Evolutionary conservation across 2,329 filamentous ascomycete species (phyloP), one percentile per base, ranked within the genome.

Genomic region (Fusarium compactum): DNA sequence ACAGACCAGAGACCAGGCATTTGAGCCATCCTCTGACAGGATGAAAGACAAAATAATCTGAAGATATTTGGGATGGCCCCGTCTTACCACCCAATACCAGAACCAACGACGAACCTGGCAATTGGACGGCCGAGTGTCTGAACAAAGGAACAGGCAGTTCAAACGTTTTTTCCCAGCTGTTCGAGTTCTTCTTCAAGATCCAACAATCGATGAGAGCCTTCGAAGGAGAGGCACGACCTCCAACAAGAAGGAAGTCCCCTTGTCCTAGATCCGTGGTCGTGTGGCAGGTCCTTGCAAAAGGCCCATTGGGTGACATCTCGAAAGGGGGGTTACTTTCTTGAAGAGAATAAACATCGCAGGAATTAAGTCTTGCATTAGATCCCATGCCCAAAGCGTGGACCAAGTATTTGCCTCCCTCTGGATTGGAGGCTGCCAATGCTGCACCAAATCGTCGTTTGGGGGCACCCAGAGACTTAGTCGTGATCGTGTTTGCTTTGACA

Each of bases 181-280:
- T 69, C 6, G 84, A 84, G 15, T 73, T 75, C 53, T 86, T 86
- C 55, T 86, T 84, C 68, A 91, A 88, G 3, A 94, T 72, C 93
- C 93, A 98, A 72, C 92, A 94, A 78, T 96, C 92, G 38, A 83
- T 83, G 44, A 93, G 82, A 3, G 89, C 89, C 30, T 85, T 86
- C 15, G 89, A 85, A 7, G 95, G 94, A 10, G 93, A 95, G n/a
- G 87, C 85, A 63, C 95, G 87, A 8, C 95, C 95, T 25, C 95
- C 95, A 30, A 88, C 85, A 48, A 97, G 82, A 14, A 98, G 80
- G 63, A 85, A 86, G 18, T 87, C 87, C 24, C 80, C 79, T 34
- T 84, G 81, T 3, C 85, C 86, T 8, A 97, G 77, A 51, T 89
- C 84, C 22, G 92, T 95, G 22, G 94, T 83, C 0, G 92, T 91